These are phyloP conservation scores for Trypanosoma brucei DNA, from an alignment of 208 protist genomes.

Conservation along the genomic window DNA sequence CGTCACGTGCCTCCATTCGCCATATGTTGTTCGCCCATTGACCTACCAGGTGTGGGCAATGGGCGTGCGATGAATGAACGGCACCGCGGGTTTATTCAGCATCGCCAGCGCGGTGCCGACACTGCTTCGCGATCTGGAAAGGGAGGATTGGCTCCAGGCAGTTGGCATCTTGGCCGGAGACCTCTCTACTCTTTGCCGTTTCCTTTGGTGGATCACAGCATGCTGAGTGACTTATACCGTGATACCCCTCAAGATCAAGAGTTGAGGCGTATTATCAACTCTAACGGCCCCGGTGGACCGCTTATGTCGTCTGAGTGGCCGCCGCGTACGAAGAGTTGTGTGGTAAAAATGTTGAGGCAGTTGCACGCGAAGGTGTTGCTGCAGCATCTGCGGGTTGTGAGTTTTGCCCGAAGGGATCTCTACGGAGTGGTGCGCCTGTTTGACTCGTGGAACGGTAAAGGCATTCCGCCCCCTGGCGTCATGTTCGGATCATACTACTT, in stretches of 20 bases:
- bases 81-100: neutral
- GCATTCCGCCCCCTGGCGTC: conserved; percentile 59
- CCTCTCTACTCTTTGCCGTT: neutral
- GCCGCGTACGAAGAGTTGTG: conserved; percentile 33
- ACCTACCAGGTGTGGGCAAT: no score
- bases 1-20: no score
- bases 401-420: conserved; percentile 48
- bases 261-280: conserved; percentile 32
- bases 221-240: conserved; percentile 22
- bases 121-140: neutral
- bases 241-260: conserved; percentile 44
- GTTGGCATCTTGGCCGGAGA: neutral
- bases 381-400: conserved; percentile 56
- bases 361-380: conserved; percentile 45
- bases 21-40: no score
- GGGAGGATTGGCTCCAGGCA: neutral
- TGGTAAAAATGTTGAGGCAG: conserved; percentile 33
- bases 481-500: conserved; percentile 74
- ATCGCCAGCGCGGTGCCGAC: neutral
- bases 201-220: conserved; percentile 3
- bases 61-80: no score
- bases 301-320: conserved; percentile 34
- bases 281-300: conserved; percentile 20
- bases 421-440: conserved; percentile 51
- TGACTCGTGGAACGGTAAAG: conserved; percentile 52